Conservation (phyloP, 371 early-diverging fungal species). For the Mortierella sp. region DNA sequence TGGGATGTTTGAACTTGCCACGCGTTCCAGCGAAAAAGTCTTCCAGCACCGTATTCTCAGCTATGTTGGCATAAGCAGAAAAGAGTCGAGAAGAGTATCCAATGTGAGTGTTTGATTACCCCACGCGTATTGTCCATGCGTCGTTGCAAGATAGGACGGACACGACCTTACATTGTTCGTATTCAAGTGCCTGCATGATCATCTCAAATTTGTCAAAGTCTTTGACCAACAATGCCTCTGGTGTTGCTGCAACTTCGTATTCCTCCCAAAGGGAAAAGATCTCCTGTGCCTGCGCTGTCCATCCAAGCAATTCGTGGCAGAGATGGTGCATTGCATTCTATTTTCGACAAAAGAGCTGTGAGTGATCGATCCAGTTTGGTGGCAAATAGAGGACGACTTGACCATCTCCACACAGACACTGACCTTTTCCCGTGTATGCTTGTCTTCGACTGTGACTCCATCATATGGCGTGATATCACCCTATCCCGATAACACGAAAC, state of each 20-base stretch:
- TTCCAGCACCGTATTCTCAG: slow-evolving; percentile 73
- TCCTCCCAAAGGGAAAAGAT: slow-evolving; percentile 86
- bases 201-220: slow-evolving; percentile 96
- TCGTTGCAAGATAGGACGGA: too few relatives aligned
- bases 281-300: slow-evolving; percentile 69
- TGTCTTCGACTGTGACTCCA: slow-evolving; percentile 83
- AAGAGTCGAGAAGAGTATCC: too few relatives aligned
- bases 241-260: slow-evolving; percentile 82
- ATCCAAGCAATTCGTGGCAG: slow-evolving; percentile 63
- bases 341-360: neutral
- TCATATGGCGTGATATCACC: slow-evolving; percentile 93
- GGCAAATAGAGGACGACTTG: slow-evolving; percentile 4
- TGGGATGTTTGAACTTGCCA: slow-evolving; percentile 84
- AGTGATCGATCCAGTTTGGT: slow-evolving; percentile 3
- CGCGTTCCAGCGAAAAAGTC: slow-evolving; percentile 84
- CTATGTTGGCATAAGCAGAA: slow-evolving; percentile 40
- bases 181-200: slow-evolving; percentile 93
- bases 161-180: slow-evolving; percentile 78
- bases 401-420: neutral
- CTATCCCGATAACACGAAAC: slow-evolving; percentile 36
- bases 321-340: slow-evolving; percentile 79
- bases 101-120: too few relatives aligned
- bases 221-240: slow-evolving; percentile 87
- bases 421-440: slow-evolving; percentile 77
- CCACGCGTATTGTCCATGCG: too few relatives aligned